Evolutionary conservation across 495 filamentous ascomycete genomes (phyloP), one percentile per base, ranked within the genome.

Genomic region (Penicillium simplicissimum): DNA sequence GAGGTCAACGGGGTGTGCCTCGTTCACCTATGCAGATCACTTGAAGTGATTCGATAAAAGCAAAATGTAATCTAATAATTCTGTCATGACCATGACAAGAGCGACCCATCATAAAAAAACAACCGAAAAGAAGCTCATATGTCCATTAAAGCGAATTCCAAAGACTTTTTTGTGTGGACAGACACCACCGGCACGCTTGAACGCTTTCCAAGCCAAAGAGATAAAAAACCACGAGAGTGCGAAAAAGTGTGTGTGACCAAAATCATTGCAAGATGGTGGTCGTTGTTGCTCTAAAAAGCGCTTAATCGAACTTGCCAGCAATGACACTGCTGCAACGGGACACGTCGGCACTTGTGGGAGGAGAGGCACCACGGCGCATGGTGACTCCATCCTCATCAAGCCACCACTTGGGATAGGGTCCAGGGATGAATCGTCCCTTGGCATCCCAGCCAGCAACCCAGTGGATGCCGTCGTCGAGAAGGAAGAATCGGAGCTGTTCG

Each of bases 381-480:
- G 75, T 76, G 38, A 67, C 61, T 38, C 69, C 71, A 55, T 76
- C 74, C 23, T 72, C 58, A 54, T 81, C 78, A 31, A 76, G 65
- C 57, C 67, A 74, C 76, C 76, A 81, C 58, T 76, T 77, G 31
- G 74, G 76, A 54, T 81, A 81, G 8, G 78, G 78, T 2, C 78
- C 78, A 28, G 74, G 76, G 43, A 81, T 78, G 60, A 81, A 81
- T 19, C 66, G 71, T 14, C 74, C 76, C 54, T 76, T 68, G 14
- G 74, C 67, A 48, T 81, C 76, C 78, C 78, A 81, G 47, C 74
- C 78, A 25, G 76, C 71, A 38, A 81, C 76, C 73, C 75, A 81
- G 66, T 73, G 73, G 56, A 73, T 64, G 19, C 73, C 74, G 45
- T 81, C 76, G 43, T 81, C 78, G 13, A 81, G 70, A 7, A 67